Evolutionary conservation across 2,329 filamentous ascomycete species (phyloP).

Genomic region (Botrytis squamosa): DNA sequence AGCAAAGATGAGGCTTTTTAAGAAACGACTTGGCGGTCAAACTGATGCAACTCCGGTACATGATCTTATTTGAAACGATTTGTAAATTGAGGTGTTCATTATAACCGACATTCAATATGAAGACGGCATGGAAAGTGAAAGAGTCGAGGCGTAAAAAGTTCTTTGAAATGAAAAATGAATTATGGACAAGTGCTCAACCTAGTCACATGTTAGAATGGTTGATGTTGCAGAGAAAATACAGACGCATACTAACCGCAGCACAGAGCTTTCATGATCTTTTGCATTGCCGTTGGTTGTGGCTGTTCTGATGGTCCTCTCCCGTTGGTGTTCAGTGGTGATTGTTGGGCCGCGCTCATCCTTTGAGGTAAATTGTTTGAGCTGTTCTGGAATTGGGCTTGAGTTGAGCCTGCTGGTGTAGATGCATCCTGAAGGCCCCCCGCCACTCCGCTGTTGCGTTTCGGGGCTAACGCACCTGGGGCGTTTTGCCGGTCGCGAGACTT

Average conservation of each 20-base stretch:
- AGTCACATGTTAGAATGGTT: slow-evolving; percentile 26
- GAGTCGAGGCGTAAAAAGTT: slow-evolving; percentile 14
- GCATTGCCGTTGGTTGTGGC: slow-evolving; percentile 75
- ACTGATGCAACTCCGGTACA: slow-evolving; percentile 20
- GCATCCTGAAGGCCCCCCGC: slow-evolving; percentile 71
- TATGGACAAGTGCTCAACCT: slow-evolving; percentile 35
- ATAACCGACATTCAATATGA: slow-evolving; percentile 26
- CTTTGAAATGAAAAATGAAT: slow-evolving; percentile 13
- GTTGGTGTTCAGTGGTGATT: slow-evolving; percentile 58
- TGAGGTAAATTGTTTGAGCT: slow-evolving; percentile 83
- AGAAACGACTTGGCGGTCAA: slow-evolving; percentile 19
- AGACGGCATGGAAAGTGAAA: slow-evolving; percentile 19
- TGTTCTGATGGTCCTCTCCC: slow-evolving; percentile 55
- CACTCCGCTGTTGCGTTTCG: slow-evolving; percentile 72
- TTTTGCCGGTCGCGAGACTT: slow-evolving; percentile 73
- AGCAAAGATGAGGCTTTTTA: slow-evolving; percentile 34
- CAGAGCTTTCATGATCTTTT: slow-evolving; percentile 88
- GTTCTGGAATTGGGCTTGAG: slow-evolving; percentile 94
- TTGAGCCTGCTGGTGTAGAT: slow-evolving; percentile 83
- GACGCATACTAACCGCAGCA: slow-evolving; percentile 71
- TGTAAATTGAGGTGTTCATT: slow-evolving; percentile 31
- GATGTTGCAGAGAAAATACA: slow-evolving; percentile 21
- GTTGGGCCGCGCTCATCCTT: slow-evolving; percentile 52
- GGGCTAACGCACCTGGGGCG: slow-evolving; percentile 64
- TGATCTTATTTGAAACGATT: slow-evolving; percentile 33